Evolutionary conservation across 345 rosid species (phyloP).

Genomic region (Eucalyptus sp.): DNA sequence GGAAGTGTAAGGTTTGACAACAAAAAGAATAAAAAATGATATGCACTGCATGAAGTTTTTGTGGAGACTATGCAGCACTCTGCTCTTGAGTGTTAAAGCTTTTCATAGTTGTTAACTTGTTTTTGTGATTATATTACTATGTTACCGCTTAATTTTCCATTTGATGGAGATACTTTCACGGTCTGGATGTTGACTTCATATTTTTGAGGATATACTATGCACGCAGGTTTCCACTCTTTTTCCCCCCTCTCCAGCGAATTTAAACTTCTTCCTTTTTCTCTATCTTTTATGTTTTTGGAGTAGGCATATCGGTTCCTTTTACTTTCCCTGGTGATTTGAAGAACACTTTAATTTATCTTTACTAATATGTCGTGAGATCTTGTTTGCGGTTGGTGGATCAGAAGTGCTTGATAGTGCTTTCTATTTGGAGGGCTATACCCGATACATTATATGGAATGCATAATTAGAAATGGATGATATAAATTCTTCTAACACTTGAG

Average conservation of each 20-base stretch:
- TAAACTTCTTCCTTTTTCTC: neutral
- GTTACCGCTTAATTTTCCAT: neutral
- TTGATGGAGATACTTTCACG: neutral
- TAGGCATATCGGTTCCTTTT: neutral
- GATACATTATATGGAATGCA: neutral
- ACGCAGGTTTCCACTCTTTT: neutral
- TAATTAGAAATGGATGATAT: neutral
- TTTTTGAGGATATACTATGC: neutral
- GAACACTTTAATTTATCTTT: neutral
- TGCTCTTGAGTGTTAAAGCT: neutral
- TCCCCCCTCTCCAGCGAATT: neutral
- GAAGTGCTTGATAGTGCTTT: neutral
- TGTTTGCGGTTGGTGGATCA: neutral
- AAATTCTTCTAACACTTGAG: neutral
- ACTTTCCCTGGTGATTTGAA: neutral
- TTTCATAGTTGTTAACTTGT: neutral
- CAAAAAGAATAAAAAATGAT: neutral
- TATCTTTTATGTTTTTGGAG: neutral
- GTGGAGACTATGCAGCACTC: neutral
- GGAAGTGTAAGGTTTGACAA: neutral
- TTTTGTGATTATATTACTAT: neutral
- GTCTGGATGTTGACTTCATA: neutral
- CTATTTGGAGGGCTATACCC: neutral
- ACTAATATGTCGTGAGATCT: neutral
- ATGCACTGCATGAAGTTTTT: neutral